phyloP scores from a whole-genome alignment of 2,329 filamentous ascomycete species.

The Penicillium sp. region DNA sequence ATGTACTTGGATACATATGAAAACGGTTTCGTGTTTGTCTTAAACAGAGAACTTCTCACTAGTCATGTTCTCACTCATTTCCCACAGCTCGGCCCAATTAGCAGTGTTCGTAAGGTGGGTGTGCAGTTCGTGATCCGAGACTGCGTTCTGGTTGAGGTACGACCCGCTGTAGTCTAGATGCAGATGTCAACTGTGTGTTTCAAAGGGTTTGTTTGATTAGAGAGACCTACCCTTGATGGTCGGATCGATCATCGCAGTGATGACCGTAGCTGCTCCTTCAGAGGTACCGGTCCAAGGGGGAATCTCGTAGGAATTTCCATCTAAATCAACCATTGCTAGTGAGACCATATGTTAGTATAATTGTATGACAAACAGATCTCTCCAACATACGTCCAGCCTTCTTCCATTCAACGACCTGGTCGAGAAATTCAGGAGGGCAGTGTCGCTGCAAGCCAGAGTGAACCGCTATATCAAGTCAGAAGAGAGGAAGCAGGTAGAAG shows the following conservation, averaged over 20 bases:
- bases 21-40: background rate
- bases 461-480: conserved; percentile 11
- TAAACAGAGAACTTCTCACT: conserved; percentile 26
- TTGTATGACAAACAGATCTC: background rate
- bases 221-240: conserved; percentile 18
- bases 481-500: background rate
- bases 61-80: conserved; percentile 32
- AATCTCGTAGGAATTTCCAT: conserved; percentile 16
- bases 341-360: background rate
- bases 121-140: conserved; percentile 27
- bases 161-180: conserved; percentile 9
- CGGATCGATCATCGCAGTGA: conserved; percentile 27
- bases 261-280: conserved; percentile 24
- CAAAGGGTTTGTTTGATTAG: too few relatives aligned
- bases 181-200: background rate
- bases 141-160: conserved; percentile 19
- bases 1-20: background rate
- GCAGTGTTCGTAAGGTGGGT: conserved; percentile 21
- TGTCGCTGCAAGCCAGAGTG: conserved; percentile 14
- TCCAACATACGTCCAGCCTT: conserved; percentile 9
- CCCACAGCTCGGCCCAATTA: conserved; percentile 32
- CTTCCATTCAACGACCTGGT: conserved; percentile 9
- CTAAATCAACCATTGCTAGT: conserved; percentile 12
- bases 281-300: conserved; percentile 21
- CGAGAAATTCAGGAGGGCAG: conserved; percentile 5